Percentiles rank a stretch among this genome's conserved stretches.
phyloP scores from a whole-genome alignment of 345 rosid genomes.

The Linum lewisii region DNA sequence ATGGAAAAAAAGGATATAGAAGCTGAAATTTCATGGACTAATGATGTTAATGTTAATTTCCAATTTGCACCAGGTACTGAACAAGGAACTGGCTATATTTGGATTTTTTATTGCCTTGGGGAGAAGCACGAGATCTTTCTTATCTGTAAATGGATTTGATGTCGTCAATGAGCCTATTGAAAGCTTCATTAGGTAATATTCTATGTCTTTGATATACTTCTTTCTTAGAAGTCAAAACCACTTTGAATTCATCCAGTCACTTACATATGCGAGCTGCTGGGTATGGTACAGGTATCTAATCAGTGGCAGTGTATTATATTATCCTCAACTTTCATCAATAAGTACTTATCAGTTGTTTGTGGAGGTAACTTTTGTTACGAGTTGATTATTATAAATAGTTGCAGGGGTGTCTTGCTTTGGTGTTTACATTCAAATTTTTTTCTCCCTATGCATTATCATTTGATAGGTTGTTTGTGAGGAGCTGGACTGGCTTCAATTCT shows the following conservation, averaged over 20 bases:
- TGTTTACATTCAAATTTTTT: slow-evolving; percentile 1
- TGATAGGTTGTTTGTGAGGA: slow-evolving; percentile 88
- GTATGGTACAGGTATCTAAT: slow-evolving; percentile 56
- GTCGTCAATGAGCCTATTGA: slow-evolving; percentile 48
- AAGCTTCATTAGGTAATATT: slow-evolving; percentile 64
- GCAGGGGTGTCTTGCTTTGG: background rate
- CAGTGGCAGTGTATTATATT: slow-evolving; percentile 85
- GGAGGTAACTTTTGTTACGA: slow-evolving; percentile 46
- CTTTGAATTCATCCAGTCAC: slow-evolving; percentile 10
- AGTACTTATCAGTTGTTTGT: slow-evolving; percentile 94
- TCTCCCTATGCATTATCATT: slow-evolving; percentile 17
- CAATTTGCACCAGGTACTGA: slow-evolving; percentile 61
- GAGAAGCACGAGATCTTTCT: slow-evolving; percentile 57
- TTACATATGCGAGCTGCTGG: slow-evolving; percentile 7
- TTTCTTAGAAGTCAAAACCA: background rate
- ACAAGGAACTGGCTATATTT: slow-evolving; percentile 92
- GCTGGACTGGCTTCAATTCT: slow-evolving; percentile 90
- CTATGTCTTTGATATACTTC: slow-evolving; percentile 8
- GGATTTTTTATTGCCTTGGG: slow-evolving; percentile 97
- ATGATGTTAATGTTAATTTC: slow-evolving; percentile 10
- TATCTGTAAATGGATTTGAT: slow-evolving; percentile 69
- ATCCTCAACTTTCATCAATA: slow-evolving; percentile 90
- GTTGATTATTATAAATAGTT: slow-evolving; percentile 11
- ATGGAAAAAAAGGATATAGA: too few relatives aligned
- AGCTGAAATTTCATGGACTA: background rate